A percentile compares a stretch with the other conserved stretches of the same genome.
phyloP scores from a whole-genome alignment of 306 rosid genomes.

The Medicago arabica region DNA sequence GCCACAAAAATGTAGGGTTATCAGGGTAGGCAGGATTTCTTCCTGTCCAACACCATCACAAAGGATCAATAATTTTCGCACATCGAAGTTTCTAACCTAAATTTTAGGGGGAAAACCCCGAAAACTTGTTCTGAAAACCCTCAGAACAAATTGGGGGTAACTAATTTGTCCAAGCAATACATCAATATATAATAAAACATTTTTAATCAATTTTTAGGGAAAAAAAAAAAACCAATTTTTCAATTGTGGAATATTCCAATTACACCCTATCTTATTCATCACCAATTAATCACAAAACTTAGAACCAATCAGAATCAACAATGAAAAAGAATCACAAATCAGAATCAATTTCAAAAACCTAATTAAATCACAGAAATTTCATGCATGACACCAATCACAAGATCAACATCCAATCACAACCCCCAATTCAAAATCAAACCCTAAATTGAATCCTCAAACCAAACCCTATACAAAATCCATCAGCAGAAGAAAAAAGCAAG shows the following conservation, averaged over 20 bases:
- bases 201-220: not conserved
- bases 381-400: slow-evolving; percentile 9
- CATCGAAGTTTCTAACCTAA: not conserved
- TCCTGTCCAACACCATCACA: slow-evolving; percentile 9
- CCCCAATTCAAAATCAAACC: slow-evolving; percentile 42
- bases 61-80: not conserved
- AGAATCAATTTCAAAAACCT: slow-evolving; percentile 12
- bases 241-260: slow-evolving; percentile 16
- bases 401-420: slow-evolving; percentile 47
- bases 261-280: slow-evolving; percentile 14
- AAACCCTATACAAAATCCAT: slow-evolving; percentile 20
- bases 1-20: slow-evolving; percentile 1
- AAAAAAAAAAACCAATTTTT: not conserved
- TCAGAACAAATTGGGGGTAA: slow-evolving; percentile 3
- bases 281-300: not conserved
- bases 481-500: slow-evolving; percentile 6
- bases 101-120: not conserved
- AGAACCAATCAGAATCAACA: not conserved
- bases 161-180: slow-evolving; percentile 1
- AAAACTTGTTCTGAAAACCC: not conserved
- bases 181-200: slow-evolving; percentile 9
- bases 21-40: not conserved
- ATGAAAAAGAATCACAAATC: slow-evolving; percentile 14
- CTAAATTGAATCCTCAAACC: slow-evolving; percentile 49
- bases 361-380: slow-evolving; percentile 28